Conservation (phyloP, 495 filamentous ascomycete species). For the Pyrenopolyporus hunteri region DNA sequence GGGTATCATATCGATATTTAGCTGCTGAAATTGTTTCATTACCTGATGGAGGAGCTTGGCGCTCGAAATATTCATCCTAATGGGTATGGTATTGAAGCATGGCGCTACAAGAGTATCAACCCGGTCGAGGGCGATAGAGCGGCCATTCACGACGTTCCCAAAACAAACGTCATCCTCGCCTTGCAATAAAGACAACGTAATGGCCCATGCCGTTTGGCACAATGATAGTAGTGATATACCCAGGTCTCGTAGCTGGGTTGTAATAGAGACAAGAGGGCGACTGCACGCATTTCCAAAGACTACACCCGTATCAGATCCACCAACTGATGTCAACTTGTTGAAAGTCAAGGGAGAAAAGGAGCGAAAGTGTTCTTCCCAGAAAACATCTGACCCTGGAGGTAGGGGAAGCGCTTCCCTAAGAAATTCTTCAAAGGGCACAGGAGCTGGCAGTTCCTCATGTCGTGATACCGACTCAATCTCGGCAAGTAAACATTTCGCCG, state of each 20-base stretch:
- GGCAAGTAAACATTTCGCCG: constrained; percentile 65
- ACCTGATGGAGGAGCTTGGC: constrained; percentile 57
- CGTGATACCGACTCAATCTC: constrained; percentile 65
- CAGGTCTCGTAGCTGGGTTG: constrained; percentile 53
- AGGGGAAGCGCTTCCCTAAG: constrained; percentile 39
- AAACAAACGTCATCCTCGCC: constrained; percentile 73
- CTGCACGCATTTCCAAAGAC: constrained; percentile 1
- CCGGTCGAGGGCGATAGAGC: constrained; percentile 65
- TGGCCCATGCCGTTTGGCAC: constrained; percentile 72
- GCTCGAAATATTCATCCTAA: constrained; percentile 62
- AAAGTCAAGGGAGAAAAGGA: constrained; percentile 58
- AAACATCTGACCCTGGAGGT: constrained; percentile 54
- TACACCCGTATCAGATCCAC: background rate
- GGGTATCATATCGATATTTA: constrained; percentile 62
- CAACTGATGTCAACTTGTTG: background rate
- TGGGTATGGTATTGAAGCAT: constrained; percentile 86
- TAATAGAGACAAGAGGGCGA: constrained; percentile 52
- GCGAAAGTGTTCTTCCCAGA: constrained; percentile 64
- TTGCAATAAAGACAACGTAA: constrained; percentile 59
- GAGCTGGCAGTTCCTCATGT: constrained; percentile 49
- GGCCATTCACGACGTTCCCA: constrained; percentile 78
- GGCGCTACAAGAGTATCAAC: constrained; percentile 78
- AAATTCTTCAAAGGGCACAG: constrained; percentile 53
- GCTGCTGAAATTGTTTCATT: constrained; percentile 57
- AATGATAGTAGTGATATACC: constrained; percentile 67